Percentiles rank a stretch among this genome's conserved stretches.
Conservation (phyloP, 2,329 filamentous ascomycete genomes). For the Malbranchea zuffiana region DNA sequence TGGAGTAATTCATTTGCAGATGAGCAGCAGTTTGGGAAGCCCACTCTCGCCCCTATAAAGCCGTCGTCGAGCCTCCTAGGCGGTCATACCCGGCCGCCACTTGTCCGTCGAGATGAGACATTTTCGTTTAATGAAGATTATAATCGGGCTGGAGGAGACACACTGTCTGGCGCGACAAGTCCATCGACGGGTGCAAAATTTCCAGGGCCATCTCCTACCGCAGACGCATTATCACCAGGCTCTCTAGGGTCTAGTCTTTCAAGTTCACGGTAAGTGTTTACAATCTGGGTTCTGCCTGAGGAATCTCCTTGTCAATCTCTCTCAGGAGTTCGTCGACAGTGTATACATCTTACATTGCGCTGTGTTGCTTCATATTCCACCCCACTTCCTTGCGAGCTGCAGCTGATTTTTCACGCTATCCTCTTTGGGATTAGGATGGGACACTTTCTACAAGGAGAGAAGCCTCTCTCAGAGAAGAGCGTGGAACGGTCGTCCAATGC, state of each 20-base stretch:
- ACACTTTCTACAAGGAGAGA: conserved; percentile 47
- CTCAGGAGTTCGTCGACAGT: no score
- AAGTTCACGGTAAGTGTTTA: conserved; percentile 11
- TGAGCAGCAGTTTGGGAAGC: no score
- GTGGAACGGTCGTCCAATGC: conserved; percentile 50
- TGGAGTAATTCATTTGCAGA: conserved; percentile 47
- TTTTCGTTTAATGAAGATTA: conserved; percentile 10
- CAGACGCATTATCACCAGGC: conserved; percentile 6
- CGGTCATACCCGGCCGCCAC: conserved; percentile 30
- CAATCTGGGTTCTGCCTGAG: no score
- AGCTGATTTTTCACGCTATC: conserved; percentile 2
- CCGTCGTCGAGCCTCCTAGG: conserved; percentile 42
- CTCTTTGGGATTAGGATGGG: conserved; percentile 8
- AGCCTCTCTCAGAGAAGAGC: conserved; percentile 47
- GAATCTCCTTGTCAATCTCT: no score
- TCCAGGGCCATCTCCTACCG: not conserved
- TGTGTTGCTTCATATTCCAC: not conserved
- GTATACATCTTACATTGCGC: no score
- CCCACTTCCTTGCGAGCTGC: conserved; percentile 4
- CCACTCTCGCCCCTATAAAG: conserved; percentile 35
- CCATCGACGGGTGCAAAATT: conserved; percentile 4
- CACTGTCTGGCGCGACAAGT: conserved; percentile 9
- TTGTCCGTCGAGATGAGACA: conserved; percentile 21
- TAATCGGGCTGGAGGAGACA: conserved; percentile 1
- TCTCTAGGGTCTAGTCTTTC: conserved; percentile 9